Percentiles rank a stretch among this genome's conserved stretches.
phyloP scores from a whole-genome alignment of 192 early-diverging fungal species.

The Martensiomyces pterosporus region DNA sequence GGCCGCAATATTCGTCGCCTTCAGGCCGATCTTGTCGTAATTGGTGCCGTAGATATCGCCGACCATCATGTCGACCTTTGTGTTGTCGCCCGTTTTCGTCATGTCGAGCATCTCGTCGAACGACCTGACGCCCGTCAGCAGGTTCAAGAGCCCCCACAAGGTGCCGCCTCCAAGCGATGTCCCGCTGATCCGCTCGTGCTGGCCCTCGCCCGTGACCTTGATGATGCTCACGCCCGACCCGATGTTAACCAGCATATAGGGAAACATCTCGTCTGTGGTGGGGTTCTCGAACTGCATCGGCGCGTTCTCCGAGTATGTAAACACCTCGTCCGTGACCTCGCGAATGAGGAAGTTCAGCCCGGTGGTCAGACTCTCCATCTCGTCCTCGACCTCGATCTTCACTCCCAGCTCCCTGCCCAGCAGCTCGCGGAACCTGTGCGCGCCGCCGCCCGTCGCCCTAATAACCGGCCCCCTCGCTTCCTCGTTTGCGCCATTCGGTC shows the following conservation, averaged over 20 bases:
- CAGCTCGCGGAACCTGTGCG: slow-evolving; percentile 71
- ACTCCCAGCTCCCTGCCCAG: slow-evolving; percentile 66
- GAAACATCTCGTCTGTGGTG: slow-evolving; percentile 61
- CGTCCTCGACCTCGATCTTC: slow-evolving; percentile 79
- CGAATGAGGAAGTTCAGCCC: slow-evolving; percentile 90
- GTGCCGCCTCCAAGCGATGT: slow-evolving; percentile 92
- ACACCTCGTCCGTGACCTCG: slow-evolving; percentile 90
- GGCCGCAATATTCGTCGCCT: slow-evolving; percentile 89
- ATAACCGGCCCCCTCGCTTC: slow-evolving; percentile 47
- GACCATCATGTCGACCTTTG: slow-evolving; percentile 81
- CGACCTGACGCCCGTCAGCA: slow-evolving; percentile 82
- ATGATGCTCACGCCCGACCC: slow-evolving; percentile 95
- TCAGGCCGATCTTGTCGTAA: slow-evolving; percentile 90
- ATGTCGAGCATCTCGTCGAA: slow-evolving; percentile 89
- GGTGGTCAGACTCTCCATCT: slow-evolving; percentile 84
- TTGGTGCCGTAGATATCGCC: slow-evolving; percentile 94
- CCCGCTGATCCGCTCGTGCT: slow-evolving; percentile 86
- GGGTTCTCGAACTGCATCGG: slow-evolving; percentile 61
- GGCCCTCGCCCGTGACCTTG: slow-evolving; percentile 84
- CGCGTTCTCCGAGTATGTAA: slow-evolving; percentile 80
- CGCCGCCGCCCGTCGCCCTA: slow-evolving; percentile 86
- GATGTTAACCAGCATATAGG: slow-evolving; percentile 96
- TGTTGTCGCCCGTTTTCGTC: slow-evolving; percentile 88
- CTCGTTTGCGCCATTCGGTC: slow-evolving; percentile 7
- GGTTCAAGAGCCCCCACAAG: slow-evolving; percentile 86